Conservation (phyloP, 306 rosid species). For the Comarum palustre region DNA sequence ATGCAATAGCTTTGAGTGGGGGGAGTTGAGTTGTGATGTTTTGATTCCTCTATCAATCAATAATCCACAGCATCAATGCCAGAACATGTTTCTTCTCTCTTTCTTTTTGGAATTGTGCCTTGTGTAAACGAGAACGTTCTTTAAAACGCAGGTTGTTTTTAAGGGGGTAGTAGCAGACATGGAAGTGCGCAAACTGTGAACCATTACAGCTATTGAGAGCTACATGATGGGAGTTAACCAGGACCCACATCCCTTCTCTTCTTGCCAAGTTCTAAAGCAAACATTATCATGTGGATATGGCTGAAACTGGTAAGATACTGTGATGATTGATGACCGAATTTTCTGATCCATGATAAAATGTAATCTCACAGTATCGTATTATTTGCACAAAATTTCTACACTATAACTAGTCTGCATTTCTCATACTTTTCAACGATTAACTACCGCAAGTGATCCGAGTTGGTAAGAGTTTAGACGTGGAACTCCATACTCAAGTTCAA, state of each 20-base stretch:
- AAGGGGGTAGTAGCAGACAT: background rate
- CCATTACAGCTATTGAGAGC: slow-evolving; percentile 13
- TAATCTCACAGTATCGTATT: no score
- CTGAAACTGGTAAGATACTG: background rate
- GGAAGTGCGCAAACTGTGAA: background rate
- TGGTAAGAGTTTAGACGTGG: no score
- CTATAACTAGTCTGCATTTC: no score
- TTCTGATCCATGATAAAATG: background rate
- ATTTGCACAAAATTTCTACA: no score
- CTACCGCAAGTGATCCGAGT: no score
- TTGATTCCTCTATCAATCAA: slow-evolving; percentile 36
- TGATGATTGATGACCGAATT: background rate
- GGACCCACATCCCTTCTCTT: slow-evolving; percentile 8
- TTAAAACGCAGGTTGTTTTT: background rate
- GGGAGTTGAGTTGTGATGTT: slow-evolving; percentile 22
- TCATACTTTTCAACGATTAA: no score
- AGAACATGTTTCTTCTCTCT: slow-evolving; percentile 21
- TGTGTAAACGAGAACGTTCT: slow-evolving; percentile 24
- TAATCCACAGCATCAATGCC: slow-evolving; percentile 40
- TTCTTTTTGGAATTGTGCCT: background rate
- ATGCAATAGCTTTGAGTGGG: slow-evolving; percentile 25
- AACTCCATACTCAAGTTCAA: no score
- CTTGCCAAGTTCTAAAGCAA: background rate
- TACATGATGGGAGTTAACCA: background rate
- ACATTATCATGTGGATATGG: background rate